Evolutionary conservation across 2,329 filamentous ascomycete species (phyloP), one percentile per base, ranked within the genome.

Genomic region (Mycogone perniciosa): DNA sequence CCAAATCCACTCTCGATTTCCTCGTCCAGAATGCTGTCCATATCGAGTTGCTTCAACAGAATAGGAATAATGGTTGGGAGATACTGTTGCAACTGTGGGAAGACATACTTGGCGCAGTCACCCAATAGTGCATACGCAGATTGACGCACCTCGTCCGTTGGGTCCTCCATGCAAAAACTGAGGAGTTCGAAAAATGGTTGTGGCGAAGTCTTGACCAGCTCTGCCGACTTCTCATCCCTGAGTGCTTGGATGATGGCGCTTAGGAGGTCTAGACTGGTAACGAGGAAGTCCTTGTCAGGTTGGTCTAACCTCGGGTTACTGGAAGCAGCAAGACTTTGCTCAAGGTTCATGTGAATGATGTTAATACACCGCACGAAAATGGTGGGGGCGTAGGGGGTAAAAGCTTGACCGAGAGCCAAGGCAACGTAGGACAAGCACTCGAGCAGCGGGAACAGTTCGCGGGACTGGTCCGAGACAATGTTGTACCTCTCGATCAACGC

Each of bases 341-440:
- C 86, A 31, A 99, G 77, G 61, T 96, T 97, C 61, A 85, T 80
- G 64, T 95, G 90, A 59, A 99, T 93, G 61, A 99, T 91, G 67
- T 85, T 86, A 64, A 92, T 85, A 65, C 92, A 97, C 57, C 93
- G 82, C 49, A 78, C 75, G 72, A 97, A 99, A 48, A 99, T 89
- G 5, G 89, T 86, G 52, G 82, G 76, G 1, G 93, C 89, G 63
- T 91, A 99, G 5, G 88, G 88, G 4, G 88, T 79, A 64, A 99
- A 99, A 1, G 80, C 77, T 58, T 85, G 79, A 31, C 88, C 87
- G 39, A 99, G 82, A 3, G 93, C 89, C 61, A 88, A 86, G 45
- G 91, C 88, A 39, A 99, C 87, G 63, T 96, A 99, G 1, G 93
- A 95, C 40, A 99, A 79, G 64, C 93, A 99, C 68, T 97, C 93